These are phyloP conservation scores for Hemerocallis citrina DNA, from an alignment of 106 monocot genomes.

Conservation along the genomic window DNA sequence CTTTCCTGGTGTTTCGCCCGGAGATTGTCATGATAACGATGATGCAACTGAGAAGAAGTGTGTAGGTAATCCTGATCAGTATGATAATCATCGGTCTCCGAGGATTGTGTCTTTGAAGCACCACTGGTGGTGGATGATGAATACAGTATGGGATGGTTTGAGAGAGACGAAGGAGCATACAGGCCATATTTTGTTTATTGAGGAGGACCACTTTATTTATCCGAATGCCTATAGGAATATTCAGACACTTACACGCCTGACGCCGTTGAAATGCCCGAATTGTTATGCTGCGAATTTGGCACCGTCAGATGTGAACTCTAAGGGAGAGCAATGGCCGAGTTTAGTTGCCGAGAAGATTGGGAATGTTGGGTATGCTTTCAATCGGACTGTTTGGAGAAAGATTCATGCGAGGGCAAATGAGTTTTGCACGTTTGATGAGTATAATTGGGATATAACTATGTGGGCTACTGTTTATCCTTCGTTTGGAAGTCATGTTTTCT, in stretches of 20 bases:
- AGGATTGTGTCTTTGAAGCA: slow-evolving; percentile 92
- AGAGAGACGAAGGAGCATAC: slow-evolving; percentile 41
- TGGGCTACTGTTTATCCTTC: slow-evolving; percentile 92
- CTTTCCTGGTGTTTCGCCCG: slow-evolving; percentile 69
- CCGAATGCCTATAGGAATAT: slow-evolving; percentile 87
- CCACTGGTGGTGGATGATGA: slow-evolving; percentile 99
- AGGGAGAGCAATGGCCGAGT: slow-evolving; percentile 63
- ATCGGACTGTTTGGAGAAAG: slow-evolving; percentile 83
- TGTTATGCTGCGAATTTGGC: slow-evolving; percentile 87
- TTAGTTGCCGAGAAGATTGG: slow-evolving; percentile 87
- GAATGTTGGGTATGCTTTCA: slow-evolving; percentile 91
- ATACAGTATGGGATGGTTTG: slow-evolving; percentile 93
- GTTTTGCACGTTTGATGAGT: slow-evolving; percentile 89
- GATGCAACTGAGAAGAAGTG: slow-evolving; percentile 41
- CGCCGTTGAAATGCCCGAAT: slow-evolving; percentile 54
- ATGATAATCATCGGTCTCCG: slow-evolving; percentile 81
- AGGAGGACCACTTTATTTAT: slow-evolving; percentile 94
- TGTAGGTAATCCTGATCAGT: slow-evolving; percentile 69
- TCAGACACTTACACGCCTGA: slow-evolving; percentile 54
- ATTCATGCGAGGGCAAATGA: slow-evolving; percentile 79
- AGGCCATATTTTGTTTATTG: slow-evolving; percentile 88
- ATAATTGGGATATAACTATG: slow-evolving; percentile 99
- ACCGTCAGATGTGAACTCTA: slow-evolving; percentile 76
- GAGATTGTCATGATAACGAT: slow-evolving; percentile 71
- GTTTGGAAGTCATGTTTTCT: slow-evolving; percentile 59